Percentiles rank a stretch among this genome's conserved stretches.
Conservation (phyloP, 2,329 filamentous ascomycete species). For the Penicillium sp. region DNA sequence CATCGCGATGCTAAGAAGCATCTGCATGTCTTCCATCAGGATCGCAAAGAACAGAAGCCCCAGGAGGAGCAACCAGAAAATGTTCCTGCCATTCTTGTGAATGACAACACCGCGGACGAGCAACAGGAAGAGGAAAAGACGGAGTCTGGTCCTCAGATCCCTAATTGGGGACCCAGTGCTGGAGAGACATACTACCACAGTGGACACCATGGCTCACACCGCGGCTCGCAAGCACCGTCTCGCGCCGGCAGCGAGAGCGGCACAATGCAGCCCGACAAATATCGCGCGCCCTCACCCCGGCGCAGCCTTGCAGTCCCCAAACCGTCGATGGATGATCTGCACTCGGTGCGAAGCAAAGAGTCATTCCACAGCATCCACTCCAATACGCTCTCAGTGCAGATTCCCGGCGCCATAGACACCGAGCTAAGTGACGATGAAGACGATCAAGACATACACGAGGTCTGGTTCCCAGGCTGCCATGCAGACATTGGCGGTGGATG, state of each 20-base stretch:
- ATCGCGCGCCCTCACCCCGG: conserved; percentile 29
- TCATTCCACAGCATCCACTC: conserved; percentile 28
- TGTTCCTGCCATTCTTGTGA: conserved; percentile 35
- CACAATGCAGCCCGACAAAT: conserved; percentile 21
- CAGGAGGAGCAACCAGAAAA: conserved; percentile 15
- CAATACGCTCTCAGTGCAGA: conserved; percentile 28
- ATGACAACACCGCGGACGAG: conserved; percentile 21
- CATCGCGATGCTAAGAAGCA: conserved; percentile 23
- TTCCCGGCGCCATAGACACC: conserved; percentile 22
- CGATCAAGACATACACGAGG: conserved; percentile 71
- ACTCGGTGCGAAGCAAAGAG: conserved; percentile 23
- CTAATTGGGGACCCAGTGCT: conserved; percentile 17
- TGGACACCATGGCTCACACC: conserved; percentile 10
- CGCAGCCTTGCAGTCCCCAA: conserved; percentile 32
- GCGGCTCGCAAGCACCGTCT: conserved; percentile 7
- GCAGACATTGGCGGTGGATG: conserved; percentile 78
- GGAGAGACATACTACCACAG: conserved; percentile 34
- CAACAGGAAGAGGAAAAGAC: conserved; percentile 3
- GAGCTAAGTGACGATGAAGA: conserved; percentile 33
- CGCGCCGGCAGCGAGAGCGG: conserved; percentile 15
- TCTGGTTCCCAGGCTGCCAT: conserved; percentile 73
- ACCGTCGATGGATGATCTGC: conserved; percentile 31
- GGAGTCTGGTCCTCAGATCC: not conserved
- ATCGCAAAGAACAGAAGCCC: conserved; percentile 8
- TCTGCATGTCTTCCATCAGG: conserved; percentile 25